Evolutionary conservation across 805 yeast species (phyloP).

Genomic region (Starmerella etchellsii): DNA sequence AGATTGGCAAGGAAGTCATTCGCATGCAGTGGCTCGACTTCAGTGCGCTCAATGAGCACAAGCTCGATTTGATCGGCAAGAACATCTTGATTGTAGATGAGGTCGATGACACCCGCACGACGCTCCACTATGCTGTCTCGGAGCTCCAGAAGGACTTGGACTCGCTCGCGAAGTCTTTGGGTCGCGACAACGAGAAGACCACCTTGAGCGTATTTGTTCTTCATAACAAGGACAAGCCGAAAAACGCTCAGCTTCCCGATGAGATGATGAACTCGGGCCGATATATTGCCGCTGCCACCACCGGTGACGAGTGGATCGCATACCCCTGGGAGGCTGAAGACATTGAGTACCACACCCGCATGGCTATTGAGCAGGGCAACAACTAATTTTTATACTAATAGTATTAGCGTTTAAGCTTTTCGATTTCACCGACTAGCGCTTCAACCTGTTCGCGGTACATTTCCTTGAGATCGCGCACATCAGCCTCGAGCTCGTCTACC

Average conservation of each 20-base stretch:
- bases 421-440: slow-evolving; percentile 50
- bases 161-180: slow-evolving; percentile 45
- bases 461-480: slow-evolving; percentile 78
- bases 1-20: slow-evolving; percentile 65
- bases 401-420: slow-evolving; percentile 1
- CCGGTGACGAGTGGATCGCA: slow-evolving; percentile 72
- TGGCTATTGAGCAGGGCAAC: slow-evolving; percentile 57
- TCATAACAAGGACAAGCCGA: slow-evolving; percentile 72
- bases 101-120: slow-evolving; percentile 86
- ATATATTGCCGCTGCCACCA: slow-evolving; percentile 62
- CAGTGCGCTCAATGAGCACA: slow-evolving; percentile 53
- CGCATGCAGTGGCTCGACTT: slow-evolving; percentile 88
- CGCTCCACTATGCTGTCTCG: slow-evolving; percentile 68
- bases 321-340: slow-evolving; percentile 85
- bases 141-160: slow-evolving; percentile 59
- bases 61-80: slow-evolving; percentile 68
- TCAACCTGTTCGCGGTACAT: slow-evolving; percentile 73
- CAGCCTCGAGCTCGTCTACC: slow-evolving; percentile 76
- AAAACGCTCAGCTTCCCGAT: slow-evolving; percentile 58
- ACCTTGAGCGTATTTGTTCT: slow-evolving; percentile 65
- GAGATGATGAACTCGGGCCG: slow-evolving; percentile 49
- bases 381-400: slow-evolving; percentile 24
- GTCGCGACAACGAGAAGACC: slow-evolving; percentile 48
- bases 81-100: slow-evolving; percentile 74
- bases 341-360: slow-evolving; percentile 60